These are phyloP conservation scores for Claviceps paspali DNA, from an alignment of 2,329 filamentous ascomycete species.

Conservation along the genomic window DNA sequence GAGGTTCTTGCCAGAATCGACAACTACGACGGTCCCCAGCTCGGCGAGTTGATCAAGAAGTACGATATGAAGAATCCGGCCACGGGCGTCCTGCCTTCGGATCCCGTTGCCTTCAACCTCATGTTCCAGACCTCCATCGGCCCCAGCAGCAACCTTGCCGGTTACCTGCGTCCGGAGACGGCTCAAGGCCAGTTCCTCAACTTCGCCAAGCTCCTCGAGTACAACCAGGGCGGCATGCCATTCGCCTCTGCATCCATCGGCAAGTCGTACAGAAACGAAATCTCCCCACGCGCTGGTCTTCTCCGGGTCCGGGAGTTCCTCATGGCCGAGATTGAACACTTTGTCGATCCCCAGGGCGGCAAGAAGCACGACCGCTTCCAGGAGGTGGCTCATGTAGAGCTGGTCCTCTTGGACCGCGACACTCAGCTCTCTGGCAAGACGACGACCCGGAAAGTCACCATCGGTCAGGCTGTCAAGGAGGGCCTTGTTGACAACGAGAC, in stretches of 20 bases:
- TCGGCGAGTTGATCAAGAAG: constrained; percentile 78
- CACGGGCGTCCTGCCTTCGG: constrained; percentile 59
- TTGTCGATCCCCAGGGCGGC: constrained; percentile 82
- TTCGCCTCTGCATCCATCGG: constrained; percentile 95
- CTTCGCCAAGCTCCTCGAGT: constrained; percentile 90
- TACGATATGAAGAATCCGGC: constrained; percentile 80
- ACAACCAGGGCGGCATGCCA: constrained; percentile 89
- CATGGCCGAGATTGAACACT: constrained; percentile 99
- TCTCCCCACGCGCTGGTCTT: constrained; percentile 82
- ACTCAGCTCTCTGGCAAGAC: constrained; percentile 82
- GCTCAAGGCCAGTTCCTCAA: constrained; percentile 97
- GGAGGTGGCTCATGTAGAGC: constrained; percentile 70
- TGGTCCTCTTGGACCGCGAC: constrained; percentile 70
- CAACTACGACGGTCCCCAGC: constrained; percentile 79
- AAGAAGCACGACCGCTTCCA: constrained; percentile 88
- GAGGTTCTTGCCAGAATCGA: constrained; percentile 85
- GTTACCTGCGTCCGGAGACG: constrained; percentile 84
- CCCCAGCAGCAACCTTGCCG: constrained; percentile 72
- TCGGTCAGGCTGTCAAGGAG: constrained; percentile 72
- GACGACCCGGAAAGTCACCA: constrained; percentile 52
- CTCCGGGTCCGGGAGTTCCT: constrained; percentile 91
- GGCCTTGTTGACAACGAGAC: constrained; percentile 93
- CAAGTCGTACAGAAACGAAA: constrained; percentile 97
- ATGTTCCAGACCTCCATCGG: constrained; percentile 98
- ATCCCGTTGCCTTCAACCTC: constrained; percentile 87